Evolutionary conservation across 495 filamentous ascomycete species (phyloP), one percentile per base, ranked within the genome.

Genomic region (Oidiodendron maius): DNA sequence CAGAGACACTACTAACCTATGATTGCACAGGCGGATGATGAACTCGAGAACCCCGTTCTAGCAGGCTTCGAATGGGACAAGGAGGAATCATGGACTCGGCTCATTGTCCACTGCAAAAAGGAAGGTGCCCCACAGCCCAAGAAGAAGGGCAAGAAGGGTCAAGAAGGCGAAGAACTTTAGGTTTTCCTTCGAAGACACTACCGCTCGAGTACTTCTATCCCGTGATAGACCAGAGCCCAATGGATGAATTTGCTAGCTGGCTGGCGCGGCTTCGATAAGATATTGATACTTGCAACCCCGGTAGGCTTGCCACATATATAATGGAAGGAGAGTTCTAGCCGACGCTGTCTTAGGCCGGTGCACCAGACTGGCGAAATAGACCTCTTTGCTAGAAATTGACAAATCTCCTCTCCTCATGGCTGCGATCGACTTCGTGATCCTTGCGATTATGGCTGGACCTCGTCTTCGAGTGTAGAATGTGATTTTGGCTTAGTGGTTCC

Each of bases 21-120:
- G n/a, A n/a, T n/a, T n/a, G n/a, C n/a, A 50, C 60, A 96, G 90
- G 81, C 85, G 44, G 90, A 96, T 57, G 90, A 96, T 61, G 90
- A 95, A 62, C 71, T 96, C 42, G 81, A 87, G 13, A 70, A 78
- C 48, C 87, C 90, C 55, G 82, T 88, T 74, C 80, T 95, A 52
- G 82, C 82, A 52, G 90, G 90, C 49, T 96, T 96, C 74, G 89
- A 95, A 72, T 96, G 89, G 89, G 84, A 91, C 67, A 84, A 87
- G 64, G 86, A 93, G 55, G 87, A 91, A 68, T 87, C 75, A 62
- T 79, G 73, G 73, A 70, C 70, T 44, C 76, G 79, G 21, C 74
- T 95, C 54, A 73, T 88, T 51, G 89, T 95, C 46, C 89, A 94
- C 68, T 83, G 89, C 64, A 86, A 82, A 62, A 84, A 84, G 60